Evolutionary conservation across 2,329 filamentous ascomycete genomes (phyloP).

Genomic region (Cercospora nicotianae): DNA sequence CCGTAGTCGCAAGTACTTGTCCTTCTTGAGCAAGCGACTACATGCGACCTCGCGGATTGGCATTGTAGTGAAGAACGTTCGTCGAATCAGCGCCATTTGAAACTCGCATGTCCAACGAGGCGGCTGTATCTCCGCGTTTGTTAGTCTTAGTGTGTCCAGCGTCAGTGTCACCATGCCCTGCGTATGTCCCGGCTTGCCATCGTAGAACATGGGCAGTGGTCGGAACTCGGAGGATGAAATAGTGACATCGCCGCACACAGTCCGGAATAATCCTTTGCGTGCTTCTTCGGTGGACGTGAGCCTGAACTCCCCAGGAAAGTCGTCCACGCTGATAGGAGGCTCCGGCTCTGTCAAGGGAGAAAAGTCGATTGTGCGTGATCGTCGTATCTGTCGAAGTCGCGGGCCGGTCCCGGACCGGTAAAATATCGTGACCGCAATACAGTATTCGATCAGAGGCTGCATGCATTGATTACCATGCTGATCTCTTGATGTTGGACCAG

Average conservation of each 20-base stretch:
- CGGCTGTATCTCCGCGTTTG: not conserved
- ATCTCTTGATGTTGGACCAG: conserved; percentile 1
- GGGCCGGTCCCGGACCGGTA: not conserved
- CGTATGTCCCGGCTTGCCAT: not conserved
- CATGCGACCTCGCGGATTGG: conserved; percentile 4
- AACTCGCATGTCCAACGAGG: conserved; percentile 9
- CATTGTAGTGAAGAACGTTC: conserved; percentile 2
- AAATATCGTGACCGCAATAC: not conserved
- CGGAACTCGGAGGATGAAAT: not conserved
- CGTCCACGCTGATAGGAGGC: conserved; percentile 1
- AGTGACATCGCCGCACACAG: not conserved
- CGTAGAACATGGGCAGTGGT: not conserved
- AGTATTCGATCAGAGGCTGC: conserved; percentile 12
- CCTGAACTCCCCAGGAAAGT: conserved; percentile 11
- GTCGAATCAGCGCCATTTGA: conserved; percentile 1
- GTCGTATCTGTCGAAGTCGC: not conserved
- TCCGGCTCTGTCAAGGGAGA: not conserved
- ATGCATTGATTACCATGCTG: conserved; percentile 8
- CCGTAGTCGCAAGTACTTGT: not conserved
- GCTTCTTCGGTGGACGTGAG: not conserved
- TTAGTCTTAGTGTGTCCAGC: not conserved
- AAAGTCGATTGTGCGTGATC: not conserved
- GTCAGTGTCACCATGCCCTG: not conserved
- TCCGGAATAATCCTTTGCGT: conserved; percentile 4
- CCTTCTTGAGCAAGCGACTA: not conserved